phyloP scores from a whole-genome alignment of 202 grass and related monocot genomes.

The Zoysia matrella region DNA sequence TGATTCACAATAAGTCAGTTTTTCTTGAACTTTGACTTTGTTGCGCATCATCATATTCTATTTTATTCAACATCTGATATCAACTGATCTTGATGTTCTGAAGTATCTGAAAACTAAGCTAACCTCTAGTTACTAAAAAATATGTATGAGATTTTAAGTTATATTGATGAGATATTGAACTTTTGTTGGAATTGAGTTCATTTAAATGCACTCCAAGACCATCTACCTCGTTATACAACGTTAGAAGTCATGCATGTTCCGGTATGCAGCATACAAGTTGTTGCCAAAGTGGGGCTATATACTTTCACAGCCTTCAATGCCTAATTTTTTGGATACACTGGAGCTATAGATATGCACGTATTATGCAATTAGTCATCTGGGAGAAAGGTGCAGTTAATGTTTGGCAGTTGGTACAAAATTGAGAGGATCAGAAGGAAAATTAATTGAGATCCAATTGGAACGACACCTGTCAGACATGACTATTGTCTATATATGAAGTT shows the following conservation, averaged over 20 bases:
- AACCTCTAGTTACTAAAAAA: no score
- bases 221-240: conserved; percentile 20
- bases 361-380: not conserved
- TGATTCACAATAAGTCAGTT: not conserved
- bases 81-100: no score
- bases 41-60: not conserved
- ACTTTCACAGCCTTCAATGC: not conserved
- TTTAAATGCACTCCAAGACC: conserved; percentile 12
- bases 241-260: not conserved
- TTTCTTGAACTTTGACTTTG: not conserved
- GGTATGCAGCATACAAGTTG: not conserved
- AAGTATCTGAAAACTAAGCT: no score
- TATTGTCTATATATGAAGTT: conserved; percentile 6
- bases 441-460: not conserved
- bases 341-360: not conserved
- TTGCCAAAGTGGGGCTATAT: not conserved
- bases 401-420: not conserved
- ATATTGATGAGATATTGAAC: not conserved
- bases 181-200: not conserved
- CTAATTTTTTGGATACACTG: not conserved
- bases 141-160: conserved; percentile 11
- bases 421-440: not conserved
- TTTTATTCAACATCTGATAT: not conserved
- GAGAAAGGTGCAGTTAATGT: not conserved
- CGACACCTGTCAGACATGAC: conserved; percentile 9